Evolutionary conservation across 1,284 basidiomycete genomes (phyloP), one percentile per base, ranked within the genome.

Genomic region (Irpex rosettiformis): DNA sequence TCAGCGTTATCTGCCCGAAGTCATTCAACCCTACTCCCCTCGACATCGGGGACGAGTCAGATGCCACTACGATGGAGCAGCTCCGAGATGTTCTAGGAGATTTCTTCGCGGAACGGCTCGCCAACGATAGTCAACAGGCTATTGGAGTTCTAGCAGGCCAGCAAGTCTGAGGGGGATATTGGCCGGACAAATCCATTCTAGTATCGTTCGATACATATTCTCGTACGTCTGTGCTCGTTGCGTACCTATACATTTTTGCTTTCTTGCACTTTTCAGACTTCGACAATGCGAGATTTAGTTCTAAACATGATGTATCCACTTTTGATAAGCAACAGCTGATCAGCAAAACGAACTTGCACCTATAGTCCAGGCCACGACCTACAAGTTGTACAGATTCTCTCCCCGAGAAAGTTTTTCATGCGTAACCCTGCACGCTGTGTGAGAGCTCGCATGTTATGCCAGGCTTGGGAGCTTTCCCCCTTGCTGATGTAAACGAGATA

Each of bases 51-150:
- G 75, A 77, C 49, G 74, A 78, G 16, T 73, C 71, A 2, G 88
- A 91, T 62, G 71, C 71, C 1, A 73, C 66, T 25, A 66, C 83
- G 13, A 70, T 81, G 18, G 69, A 70, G 8, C 80, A 78, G 56
- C 68, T 91, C 55, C 74, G 73, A 4, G 79, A 83, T 7, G 67
- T 79, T 1, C 62, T 91, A 6, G 89, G 89, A 8, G 78, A 79
- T 22, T 82, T 80, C 60, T 89, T 91, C 64, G 80, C 85, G 2
- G 77, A 79, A 49, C 75, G 75, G 54, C 67, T 91, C 11, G 66
- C 78, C 28, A 76, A 71, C 22, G 88, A 90, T 66, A 77, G 79
- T 8, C 74, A 72, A 10, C 89, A 88, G 87, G 83, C 84, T 10
- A 66, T 75, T 58, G 80, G 80, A 24, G 76, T 88, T 13, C 66